Evolutionary conservation across 352 stramenopile species (phyloP).

Genomic region (Pythium coloratum): DNA sequence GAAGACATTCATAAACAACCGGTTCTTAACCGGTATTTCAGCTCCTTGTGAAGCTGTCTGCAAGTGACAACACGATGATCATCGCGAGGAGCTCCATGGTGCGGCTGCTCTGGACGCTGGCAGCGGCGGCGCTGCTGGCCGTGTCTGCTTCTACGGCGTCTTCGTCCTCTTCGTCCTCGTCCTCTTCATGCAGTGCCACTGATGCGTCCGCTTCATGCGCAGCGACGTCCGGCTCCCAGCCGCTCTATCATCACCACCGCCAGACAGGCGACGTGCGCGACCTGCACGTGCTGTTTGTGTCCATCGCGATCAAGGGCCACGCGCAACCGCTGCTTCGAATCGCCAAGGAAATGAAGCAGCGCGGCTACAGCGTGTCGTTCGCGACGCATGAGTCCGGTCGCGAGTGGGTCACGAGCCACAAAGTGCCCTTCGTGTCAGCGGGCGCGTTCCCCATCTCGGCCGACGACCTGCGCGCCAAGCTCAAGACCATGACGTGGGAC

Average conservation of each 20-base stretch:
- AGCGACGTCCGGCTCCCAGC: neutral
- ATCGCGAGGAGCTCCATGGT: neutral
- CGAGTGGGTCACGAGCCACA: constrained; percentile 63
- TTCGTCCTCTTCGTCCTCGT: neutral
- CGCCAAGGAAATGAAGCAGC: constrained; percentile 67
- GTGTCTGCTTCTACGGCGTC: neutral
- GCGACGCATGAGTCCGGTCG: constrained; percentile 80
- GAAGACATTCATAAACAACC: neutral
- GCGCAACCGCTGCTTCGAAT: constrained; percentile 75
- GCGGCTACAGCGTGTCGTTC: constrained; percentile 78
- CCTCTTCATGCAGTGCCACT: neutral
- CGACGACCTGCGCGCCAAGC: constrained; percentile 65
- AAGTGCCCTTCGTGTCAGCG: constrained; percentile 68
- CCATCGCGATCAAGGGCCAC: constrained; percentile 82
- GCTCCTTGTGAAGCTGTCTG: neutral
- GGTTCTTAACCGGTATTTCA: constrained; percentile 5
- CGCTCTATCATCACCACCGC: neutral
- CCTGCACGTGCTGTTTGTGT: constrained; percentile 74
- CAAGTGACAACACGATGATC: neutral
- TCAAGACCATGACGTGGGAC: constrained; percentile 80
- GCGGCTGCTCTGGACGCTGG: neutral
- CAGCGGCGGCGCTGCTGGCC: neutral
- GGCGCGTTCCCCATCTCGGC: constrained; percentile 73
- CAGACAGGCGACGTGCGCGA: constrained; percentile 12
- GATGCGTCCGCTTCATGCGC: neutral